A percentile compares a stretch with the other conserved stretches of the same genome.
phyloP scores from a whole-genome alignment of 495 filamentous ascomycete species.

The Parathielavia hyrcaniae region DNA sequence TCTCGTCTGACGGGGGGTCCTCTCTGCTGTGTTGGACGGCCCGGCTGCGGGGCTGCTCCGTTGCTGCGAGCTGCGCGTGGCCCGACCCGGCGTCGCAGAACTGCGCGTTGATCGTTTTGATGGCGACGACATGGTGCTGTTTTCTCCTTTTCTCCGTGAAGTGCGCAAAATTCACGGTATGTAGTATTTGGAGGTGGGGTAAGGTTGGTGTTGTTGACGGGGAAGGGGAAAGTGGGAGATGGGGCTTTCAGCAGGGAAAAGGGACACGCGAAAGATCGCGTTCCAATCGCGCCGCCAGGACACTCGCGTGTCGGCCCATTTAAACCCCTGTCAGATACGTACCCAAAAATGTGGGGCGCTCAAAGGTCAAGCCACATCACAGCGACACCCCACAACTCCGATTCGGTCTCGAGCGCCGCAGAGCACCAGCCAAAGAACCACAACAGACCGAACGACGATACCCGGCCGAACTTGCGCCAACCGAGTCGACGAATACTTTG shows the following conservation, averaged over 20 bases:
- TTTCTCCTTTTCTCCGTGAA: constrained; percentile 15
- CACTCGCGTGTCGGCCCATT: constrained; percentile 24
- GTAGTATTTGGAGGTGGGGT: constrained; percentile 1
- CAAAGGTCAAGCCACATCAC: constrained; percentile 30
- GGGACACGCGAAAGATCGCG: constrained; percentile 24
- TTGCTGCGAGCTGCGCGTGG: constrained; percentile 47
- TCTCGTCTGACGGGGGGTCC: constrained; percentile 43
- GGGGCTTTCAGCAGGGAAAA: constrained; percentile 20
- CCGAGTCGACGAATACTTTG: background rate
- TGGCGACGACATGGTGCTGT: constrained; percentile 63
- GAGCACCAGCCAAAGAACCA: constrained; percentile 6
- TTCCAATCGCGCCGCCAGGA: constrained; percentile 26
- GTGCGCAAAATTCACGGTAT: background rate
- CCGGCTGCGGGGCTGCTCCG: constrained; percentile 48
- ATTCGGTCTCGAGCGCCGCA: constrained; percentile 10
- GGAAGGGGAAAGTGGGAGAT: constrained; percentile 1
- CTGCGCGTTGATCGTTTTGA: constrained; percentile 47
- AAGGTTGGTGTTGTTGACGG: constrained; percentile 1
- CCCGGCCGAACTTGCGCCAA: constrained; percentile 7
- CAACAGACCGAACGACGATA: constrained; percentile 6
- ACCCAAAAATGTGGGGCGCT: constrained; percentile 22
- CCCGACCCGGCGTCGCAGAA: constrained; percentile 52
- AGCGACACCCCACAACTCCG: constrained; percentile 28
- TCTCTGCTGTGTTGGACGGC: constrained; percentile 40
- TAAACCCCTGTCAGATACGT: constrained; percentile 27